phyloP scores from a whole-genome alignment of 257 asterid species.

The Solanum verrucosum region DNA sequence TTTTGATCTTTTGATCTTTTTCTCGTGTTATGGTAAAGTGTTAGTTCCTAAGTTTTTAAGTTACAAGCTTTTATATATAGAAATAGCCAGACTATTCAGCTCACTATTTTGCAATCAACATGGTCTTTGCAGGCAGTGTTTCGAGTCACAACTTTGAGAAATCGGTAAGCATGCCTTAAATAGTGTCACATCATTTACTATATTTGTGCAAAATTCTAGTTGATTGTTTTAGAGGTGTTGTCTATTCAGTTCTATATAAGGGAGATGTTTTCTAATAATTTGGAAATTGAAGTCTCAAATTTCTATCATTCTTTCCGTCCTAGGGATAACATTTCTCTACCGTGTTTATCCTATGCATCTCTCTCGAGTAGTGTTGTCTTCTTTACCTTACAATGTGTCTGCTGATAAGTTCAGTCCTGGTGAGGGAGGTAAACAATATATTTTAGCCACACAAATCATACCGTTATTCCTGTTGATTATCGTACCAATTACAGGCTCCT shows the following conservation, averaged over 20 bases:
- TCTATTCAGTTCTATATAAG: not conserved
- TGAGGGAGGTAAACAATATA: not conserved
- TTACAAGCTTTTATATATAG: not conserved
- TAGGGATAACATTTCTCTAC: not conserved
- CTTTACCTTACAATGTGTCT: not conserved
- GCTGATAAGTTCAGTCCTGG: not conserved
- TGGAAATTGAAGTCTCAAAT: not conserved
- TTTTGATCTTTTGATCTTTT: not conserved
- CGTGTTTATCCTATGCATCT: not conserved
- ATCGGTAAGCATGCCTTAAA: constrained; percentile 45
- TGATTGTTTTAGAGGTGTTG: not conserved
- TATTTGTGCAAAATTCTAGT: not conserved
- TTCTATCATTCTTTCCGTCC: not conserved
- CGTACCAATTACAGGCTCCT: not conserved
- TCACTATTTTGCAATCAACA: not conserved
- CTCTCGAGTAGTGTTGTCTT: not conserved
- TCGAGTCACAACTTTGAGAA: constrained; percentile 41
- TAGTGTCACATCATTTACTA: not conserved
- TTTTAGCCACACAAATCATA: not conserved
- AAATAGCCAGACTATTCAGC: not conserved
- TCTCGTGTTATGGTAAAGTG: not conserved
- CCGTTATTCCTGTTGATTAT: not conserved
- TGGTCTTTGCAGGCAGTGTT: constrained; percentile 55
- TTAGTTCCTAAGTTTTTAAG: not conserved
- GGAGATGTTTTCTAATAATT: not conserved